These are phyloP conservation scores for Phytopythium mirpurense DNA, from an alignment of 352 stramenopile species.

Conservation along the genomic window DNA sequence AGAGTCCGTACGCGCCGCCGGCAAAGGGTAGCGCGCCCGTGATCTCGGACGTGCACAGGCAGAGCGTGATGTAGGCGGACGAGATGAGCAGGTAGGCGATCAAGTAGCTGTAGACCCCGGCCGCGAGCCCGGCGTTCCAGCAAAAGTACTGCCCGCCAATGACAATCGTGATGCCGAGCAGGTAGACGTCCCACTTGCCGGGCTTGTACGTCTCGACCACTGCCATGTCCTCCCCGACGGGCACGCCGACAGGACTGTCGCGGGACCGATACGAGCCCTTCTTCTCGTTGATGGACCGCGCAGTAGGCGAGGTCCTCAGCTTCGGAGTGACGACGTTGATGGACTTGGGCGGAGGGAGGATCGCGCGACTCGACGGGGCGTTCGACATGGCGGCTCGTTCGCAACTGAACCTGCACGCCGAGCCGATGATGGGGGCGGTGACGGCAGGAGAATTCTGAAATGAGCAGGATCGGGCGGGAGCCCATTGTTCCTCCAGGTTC, in stretches of 20 bases:
- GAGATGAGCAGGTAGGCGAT: constrained; percentile 31
- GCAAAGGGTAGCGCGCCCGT: constrained; percentile 39
- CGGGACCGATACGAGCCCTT: neutral
- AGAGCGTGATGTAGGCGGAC: constrained; percentile 30
- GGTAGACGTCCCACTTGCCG: constrained; percentile 32
- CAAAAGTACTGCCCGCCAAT: constrained; percentile 49
- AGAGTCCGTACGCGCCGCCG: constrained; percentile 35
- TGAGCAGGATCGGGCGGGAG: neutral
- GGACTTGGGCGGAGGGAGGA: neutral
- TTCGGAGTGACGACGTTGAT: constrained; percentile 2
- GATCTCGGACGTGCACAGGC: constrained; percentile 39
- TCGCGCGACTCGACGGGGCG: neutral
- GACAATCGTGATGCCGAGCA: constrained; percentile 49
- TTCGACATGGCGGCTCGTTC: neutral
- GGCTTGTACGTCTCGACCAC: constrained; percentile 12
- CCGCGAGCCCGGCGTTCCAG: constrained; percentile 37
- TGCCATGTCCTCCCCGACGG: neutral
- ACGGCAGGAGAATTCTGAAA: neutral
- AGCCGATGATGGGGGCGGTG: neutral
- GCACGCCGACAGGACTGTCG: neutral
- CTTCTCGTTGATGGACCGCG: neutral
- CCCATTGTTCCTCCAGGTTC: neutral
- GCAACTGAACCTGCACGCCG: no score
- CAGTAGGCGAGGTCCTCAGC: neutral
- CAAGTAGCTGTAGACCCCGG: constrained; percentile 34